These are phyloP conservation scores for Hyaloperonospora arabidopsidis DNA, from an alignment of 352 stramenopile genomes.

Conservation along the genomic window DNA sequence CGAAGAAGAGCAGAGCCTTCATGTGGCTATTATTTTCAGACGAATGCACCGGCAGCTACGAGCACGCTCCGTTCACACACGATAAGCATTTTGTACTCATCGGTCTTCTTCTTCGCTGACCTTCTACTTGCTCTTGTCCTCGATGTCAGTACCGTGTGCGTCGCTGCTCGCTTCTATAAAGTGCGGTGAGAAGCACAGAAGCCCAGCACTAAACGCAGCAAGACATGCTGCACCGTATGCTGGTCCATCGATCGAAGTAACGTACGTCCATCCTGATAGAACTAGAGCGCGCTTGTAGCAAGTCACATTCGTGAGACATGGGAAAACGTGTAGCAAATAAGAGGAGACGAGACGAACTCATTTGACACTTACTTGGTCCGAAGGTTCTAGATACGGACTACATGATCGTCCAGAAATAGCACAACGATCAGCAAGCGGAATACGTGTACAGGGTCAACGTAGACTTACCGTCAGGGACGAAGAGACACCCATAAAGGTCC, in stretches of 20 bases:
- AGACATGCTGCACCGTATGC: conserved; percentile 59
- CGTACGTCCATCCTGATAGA: conserved; percentile 72
- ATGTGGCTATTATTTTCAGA: no score
- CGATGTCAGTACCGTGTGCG: conserved; percentile 12
- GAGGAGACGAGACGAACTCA: conserved; percentile 1
- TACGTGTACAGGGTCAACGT: not conserved
- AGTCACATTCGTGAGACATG: not conserved
- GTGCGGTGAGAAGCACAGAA: conserved; percentile 64
- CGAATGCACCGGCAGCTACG: no score
- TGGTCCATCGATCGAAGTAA: conserved; percentile 58
- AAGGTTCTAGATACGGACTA: conserved; percentile 76
- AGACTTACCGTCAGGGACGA: conserved; percentile 60
- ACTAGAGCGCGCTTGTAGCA: conserved; percentile 29
- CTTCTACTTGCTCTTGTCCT: conserved; percentile 12
- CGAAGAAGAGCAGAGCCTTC: no score
- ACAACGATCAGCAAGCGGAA: conserved; percentile 2
- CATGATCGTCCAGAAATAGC: not conserved
- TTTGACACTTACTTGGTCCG: conserved; percentile 44
- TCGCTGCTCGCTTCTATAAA: conserved; percentile 34
- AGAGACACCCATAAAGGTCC: conserved; percentile 73
- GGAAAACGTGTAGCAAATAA: not conserved
- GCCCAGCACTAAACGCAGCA: conserved; percentile 41
- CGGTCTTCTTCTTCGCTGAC: conserved; percentile 25
- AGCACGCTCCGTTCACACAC: conserved; percentile 13
- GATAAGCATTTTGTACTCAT: conserved; percentile 24